These are phyloP conservation scores for Chrysoporthe deuterocubensis DNA, from an alignment of 2,329 filamentous ascomycete species.

Conservation along the genomic window DNA sequence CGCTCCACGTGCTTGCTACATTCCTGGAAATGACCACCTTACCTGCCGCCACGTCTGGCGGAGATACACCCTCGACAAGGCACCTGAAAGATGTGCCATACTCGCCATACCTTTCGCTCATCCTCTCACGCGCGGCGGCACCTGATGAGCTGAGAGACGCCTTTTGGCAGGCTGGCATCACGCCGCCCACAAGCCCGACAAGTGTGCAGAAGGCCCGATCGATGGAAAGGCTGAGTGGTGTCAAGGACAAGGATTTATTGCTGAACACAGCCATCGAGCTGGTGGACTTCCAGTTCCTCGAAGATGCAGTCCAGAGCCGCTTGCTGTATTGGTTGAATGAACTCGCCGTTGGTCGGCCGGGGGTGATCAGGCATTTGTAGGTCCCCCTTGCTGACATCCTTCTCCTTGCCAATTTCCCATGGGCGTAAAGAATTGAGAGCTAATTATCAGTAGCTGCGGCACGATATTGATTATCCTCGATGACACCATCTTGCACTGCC, in stretches of 20 bases:
- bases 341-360: slow-evolving; percentile 57
- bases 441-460: slow-evolving; percentile 48
- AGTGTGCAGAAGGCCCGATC: slow-evolving; percentile 45
- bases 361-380: slow-evolving; percentile 63
- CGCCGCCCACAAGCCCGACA: slow-evolving; percentile 46
- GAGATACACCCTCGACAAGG: slow-evolving; percentile 32
- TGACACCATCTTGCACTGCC: slow-evolving; percentile 65
- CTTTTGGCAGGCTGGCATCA: slow-evolving; percentile 63
- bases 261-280: slow-evolving; percentile 67
- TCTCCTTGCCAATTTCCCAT: not conserved
- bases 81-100: slow-evolving; percentile 39
- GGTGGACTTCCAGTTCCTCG: slow-evolving; percentile 68
- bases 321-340: slow-evolving; percentile 64
- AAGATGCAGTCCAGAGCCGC: slow-evolving; percentile 64
- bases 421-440: not conserved
- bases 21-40: slow-evolving; percentile 60
- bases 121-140: slow-evolving; percentile 60
- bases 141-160: slow-evolving; percentile 66
- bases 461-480: slow-evolving; percentile 63
- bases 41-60: slow-evolving; percentile 36
- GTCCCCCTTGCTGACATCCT: slow-evolving; percentile 34
- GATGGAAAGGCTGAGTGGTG: slow-evolving; percentile 47
- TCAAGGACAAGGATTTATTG: slow-evolving; percentile 65
- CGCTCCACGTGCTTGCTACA: slow-evolving; percentile 64
- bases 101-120: slow-evolving; percentile 64